Percentiles rank a stretch among this genome's conserved stretches.
phyloP scores from a whole-genome alignment of 1,284 basidiomycete species.

The Trametes versicolor region DNA sequence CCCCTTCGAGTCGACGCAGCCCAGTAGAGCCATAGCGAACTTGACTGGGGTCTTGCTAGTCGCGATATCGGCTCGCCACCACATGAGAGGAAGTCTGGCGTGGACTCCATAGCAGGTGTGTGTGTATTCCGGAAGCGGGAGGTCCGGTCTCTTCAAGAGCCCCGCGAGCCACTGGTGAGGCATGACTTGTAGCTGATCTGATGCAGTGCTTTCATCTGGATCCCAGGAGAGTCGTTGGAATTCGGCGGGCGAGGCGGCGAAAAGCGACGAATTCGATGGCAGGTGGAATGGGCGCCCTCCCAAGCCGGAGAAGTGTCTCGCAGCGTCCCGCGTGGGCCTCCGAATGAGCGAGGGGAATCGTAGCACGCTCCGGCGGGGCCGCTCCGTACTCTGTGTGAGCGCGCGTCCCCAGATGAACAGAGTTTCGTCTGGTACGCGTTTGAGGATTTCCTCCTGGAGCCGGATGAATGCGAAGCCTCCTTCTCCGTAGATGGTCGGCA shows the following conservation, averaged over 20 bases:
- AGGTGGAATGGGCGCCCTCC: background rate
- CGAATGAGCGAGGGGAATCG: background rate
- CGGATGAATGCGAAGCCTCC: slow-evolving; percentile 14
- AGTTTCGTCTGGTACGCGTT: background rate
- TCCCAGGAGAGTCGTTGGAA: background rate
- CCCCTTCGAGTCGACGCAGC: background rate
- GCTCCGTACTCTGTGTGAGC: background rate
- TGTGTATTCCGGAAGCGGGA: slow-evolving; percentile 2
- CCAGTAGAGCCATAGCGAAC: background rate
- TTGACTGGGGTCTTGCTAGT: background rate
- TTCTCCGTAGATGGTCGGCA: slow-evolving; percentile 21
- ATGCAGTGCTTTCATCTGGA: background rate
- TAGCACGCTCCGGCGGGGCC: background rate
- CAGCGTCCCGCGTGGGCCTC: background rate
- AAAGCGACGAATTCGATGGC: background rate
- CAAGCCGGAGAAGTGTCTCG: background rate
- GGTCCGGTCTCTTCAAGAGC: slow-evolving; percentile 1
- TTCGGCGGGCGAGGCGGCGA: background rate
- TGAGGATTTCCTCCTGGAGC: slow-evolving; percentile 14
- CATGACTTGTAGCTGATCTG: background rate
- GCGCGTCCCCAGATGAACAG: slow-evolving; percentile 1
- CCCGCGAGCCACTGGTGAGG: background rate
- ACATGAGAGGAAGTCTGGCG: slow-evolving; percentile 1
- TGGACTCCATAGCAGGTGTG: slow-evolving; percentile 4
- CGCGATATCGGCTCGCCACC: background rate